Base-by-base conservation (phyloP, 176 grass and related monocot species). In the Raddia guianensis region DNA sequence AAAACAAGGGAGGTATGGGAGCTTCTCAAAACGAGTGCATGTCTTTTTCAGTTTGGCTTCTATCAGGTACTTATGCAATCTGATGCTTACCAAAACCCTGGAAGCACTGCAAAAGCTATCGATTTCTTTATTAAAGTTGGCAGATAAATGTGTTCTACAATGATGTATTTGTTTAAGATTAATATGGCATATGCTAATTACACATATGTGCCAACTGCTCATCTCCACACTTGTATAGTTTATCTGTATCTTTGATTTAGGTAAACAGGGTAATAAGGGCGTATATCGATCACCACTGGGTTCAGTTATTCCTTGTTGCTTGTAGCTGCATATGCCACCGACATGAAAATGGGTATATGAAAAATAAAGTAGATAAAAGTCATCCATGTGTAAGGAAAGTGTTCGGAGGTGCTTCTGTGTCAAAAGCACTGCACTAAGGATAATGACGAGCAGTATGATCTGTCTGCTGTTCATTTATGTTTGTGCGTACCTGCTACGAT, bases 401-500 rank as follows among this genome's bases (percentile, higher is more conserved):
- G 43, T 84, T 78, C 43, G 40, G 80, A 68, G 19, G 67, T n/a
- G 54, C 37, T 45, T 69, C 15, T 70, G 16, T 42, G 45, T 70
- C 78, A 83, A 66, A 84, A 73, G 61, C 44, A 67, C 61, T 52
- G 50, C 42, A 14, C 45, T 73, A 13, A 88, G 52, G 68, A 79
- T 88, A 68, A 83, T 74, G 68, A 83, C 68, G 42, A 68, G 49
- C 45, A 33, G 14, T 74, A 15, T 59, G 74, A 79, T 68, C 44
- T 44, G 43, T 58, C 32, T 73, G 12, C 6, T 87, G 64, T 46
- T 87, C 64, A 76, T 82, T 46, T n/a, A 64, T 76, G 19, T 82
- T 53, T 60, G 33, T 44, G 35, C 20, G 2, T 70, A 34, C 54
- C 48, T 87, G 86, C 33, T 72, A 72, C 35, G 73, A 66, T 0